Conservation (phyloP, 1,139 yeast genomes). For the Yamadazyma sp. region DNA sequence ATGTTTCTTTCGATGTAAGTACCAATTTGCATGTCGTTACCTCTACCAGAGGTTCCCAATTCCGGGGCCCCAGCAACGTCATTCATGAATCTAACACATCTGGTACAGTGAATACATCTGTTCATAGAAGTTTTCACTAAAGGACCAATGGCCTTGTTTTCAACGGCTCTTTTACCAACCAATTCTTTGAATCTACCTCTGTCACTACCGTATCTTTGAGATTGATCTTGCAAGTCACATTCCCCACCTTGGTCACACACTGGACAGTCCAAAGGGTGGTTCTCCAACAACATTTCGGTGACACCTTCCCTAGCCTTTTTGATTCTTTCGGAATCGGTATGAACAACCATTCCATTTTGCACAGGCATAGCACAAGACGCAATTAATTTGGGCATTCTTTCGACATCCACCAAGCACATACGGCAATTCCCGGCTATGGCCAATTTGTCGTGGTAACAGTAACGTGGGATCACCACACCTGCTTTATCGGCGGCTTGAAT, state of each 20-base stretch:
- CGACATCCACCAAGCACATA: slow-evolving; percentile 91
- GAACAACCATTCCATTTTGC: slow-evolving; percentile 84
- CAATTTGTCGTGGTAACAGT: slow-evolving; percentile 88
- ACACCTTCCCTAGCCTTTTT: slow-evolving; percentile 88
- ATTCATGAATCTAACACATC: slow-evolving; percentile 88
- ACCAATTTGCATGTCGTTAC: slow-evolving; percentile 90
- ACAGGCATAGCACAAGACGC: slow-evolving; percentile 94
- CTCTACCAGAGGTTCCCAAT: slow-evolving; percentile 86
- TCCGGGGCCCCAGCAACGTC: slow-evolving; percentile 95
- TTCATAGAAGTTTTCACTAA: slow-evolving; percentile 89
- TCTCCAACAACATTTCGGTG: slow-evolving; percentile 83
- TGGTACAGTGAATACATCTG: slow-evolving; percentile 90
- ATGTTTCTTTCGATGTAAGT: slow-evolving; percentile 84
- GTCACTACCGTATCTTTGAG: slow-evolving; percentile 81
- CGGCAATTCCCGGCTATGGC: slow-evolving; percentile 96
- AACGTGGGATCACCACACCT: slow-evolving; percentile 83
- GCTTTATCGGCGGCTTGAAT: slow-evolving; percentile 93
- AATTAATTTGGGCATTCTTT: slow-evolving; percentile 85
- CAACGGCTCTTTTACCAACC: slow-evolving; percentile 85
- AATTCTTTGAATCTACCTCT: slow-evolving; percentile 83
- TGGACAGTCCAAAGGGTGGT: slow-evolving; percentile 92
- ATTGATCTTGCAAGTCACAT: slow-evolving; percentile 89
- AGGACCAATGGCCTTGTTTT: slow-evolving; percentile 89
- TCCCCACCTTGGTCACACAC: slow-evolving; percentile 96
- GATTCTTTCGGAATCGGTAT: slow-evolving; percentile 77